Evolutionary conservation across 1,284 basidiomycete species (phyloP).

Genomic region (Cryptococcus sp.): DNA sequence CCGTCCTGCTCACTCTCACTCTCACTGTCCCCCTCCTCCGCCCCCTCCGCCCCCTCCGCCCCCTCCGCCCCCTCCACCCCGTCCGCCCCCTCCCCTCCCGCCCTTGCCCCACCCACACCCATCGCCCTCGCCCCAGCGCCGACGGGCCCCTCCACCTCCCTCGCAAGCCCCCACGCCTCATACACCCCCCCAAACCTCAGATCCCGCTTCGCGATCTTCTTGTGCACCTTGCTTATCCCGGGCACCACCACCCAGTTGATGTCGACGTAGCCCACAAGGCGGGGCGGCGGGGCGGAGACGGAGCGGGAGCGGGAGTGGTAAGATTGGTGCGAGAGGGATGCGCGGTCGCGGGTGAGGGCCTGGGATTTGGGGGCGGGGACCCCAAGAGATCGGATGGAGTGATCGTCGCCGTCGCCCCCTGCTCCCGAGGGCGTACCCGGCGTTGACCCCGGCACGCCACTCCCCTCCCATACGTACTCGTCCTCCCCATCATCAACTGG

Average conservation of each 20-base stretch:
- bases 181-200: slow-evolving; percentile 41
- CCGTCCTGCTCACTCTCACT: slow-evolving; percentile 14
- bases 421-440: too few species aligned
- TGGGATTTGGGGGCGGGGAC: background rate
- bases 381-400: too few species aligned
- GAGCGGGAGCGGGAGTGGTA: background rate
- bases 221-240: slow-evolving; percentile 41
- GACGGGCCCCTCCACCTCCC: slow-evolving; percentile 17
- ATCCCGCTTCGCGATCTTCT: slow-evolving; percentile 40
- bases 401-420: too few species aligned
- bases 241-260: slow-evolving; percentile 36
- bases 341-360: background rate
- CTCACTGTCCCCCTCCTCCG: slow-evolving; percentile 1
- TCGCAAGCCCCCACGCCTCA: slow-evolving; percentile 44
- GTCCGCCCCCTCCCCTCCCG: slow-evolving; percentile 3
- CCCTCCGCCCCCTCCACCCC: slow-evolving; percentile 4
- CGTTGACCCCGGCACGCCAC: too few species aligned
- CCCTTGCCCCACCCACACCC: slow-evolving; percentile 2
- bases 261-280: slow-evolving; percentile 32
- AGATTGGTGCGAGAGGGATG: slow-evolving; percentile 2
- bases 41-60: slow-evolving; percentile 2
- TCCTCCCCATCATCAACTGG: background rate
- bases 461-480: background rate
- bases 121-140: slow-evolving; percentile 9
- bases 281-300: background rate